These are phyloP conservation scores for Citrus reticulata DNA, from an alignment of 345 rosid genomes.

Conservation along the genomic window DNA sequence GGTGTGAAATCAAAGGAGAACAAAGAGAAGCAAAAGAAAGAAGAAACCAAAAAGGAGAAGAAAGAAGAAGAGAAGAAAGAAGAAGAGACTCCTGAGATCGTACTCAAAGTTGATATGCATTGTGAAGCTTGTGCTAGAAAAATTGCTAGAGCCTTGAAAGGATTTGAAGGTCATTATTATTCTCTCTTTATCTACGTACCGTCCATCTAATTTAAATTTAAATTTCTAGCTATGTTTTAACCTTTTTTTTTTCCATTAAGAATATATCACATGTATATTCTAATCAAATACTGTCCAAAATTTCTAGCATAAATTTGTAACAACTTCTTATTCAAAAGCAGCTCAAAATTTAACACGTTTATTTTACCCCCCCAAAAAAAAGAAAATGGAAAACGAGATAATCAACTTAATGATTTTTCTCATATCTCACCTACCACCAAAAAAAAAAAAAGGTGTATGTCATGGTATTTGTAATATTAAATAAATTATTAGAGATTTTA, in stretches of 20 bases:
- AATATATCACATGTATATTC: background rate
- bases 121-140: slow-evolving; percentile 80
- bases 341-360: background rate
- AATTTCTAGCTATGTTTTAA: background rate
- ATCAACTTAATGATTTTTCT: background rate
- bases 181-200: background rate
- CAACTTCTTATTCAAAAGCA: background rate
- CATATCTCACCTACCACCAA: background rate
- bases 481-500: background rate
- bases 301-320: too few relatives aligned
- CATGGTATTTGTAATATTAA: background rate
- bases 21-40: slow-evolving; percentile 17
- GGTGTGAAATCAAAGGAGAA: slow-evolving; percentile 9
- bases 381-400: background rate
- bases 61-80: slow-evolving; percentile 25
- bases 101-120: slow-evolving; percentile 79
- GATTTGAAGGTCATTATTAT: slow-evolving; percentile 47
- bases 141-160: slow-evolving; percentile 55
- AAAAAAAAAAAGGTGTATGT: too few relatives aligned
- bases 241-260: background rate
- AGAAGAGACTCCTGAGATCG: slow-evolving; percentile 49
- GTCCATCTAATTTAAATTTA: background rate
- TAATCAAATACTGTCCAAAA: background rate
- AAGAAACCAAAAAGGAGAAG: slow-evolving; percentile 14
- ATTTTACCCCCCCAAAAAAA: background rate